A percentile compares a stretch with the other conserved stretches of the same genome.
These are phyloP conservation scores for Casuarina equisetifolia DNA, from an alignment of 306 rosid species.

Conservation along the genomic window DNA sequence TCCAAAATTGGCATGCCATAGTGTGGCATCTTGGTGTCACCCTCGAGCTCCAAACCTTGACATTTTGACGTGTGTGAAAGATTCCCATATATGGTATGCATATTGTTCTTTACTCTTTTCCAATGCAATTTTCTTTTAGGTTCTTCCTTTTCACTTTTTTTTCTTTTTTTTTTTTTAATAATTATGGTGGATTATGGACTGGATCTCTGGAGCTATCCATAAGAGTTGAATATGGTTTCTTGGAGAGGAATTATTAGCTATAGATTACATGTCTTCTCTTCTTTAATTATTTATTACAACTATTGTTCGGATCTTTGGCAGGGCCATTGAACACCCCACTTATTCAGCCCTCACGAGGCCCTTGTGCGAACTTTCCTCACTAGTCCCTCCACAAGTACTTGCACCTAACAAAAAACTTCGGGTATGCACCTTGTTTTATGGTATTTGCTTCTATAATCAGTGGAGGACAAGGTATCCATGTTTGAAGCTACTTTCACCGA, in stretches of 20 bases:
- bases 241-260: neutral
- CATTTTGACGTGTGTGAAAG: slow-evolving; percentile 95
- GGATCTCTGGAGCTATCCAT: neutral
- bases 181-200: slow-evolving; percentile 2
- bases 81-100: slow-evolving; percentile 87
- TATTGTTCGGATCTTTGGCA: slow-evolving; percentile 39
- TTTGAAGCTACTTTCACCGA: neutral
- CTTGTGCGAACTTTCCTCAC: slow-evolving; percentile 87
- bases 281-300: neutral
- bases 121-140: slow-evolving; percentile 20
- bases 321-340: slow-evolving; percentile 99
- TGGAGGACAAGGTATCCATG: neutral
- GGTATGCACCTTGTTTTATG: slow-evolving; percentile 54
- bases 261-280: neutral
- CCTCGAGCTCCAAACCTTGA: slow-evolving; percentile 99
- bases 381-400: slow-evolving; percentile 83
- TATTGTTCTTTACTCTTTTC: slow-evolving; percentile 20
- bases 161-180: neutral
- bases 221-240: slow-evolving; percentile 2
- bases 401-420: slow-evolving; percentile 94
- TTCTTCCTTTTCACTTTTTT: neutral
- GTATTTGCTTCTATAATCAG: slow-evolving; percentile 1
- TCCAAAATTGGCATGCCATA: slow-evolving; percentile 93
- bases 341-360: slow-evolving; percentile 99
- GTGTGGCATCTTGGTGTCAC: slow-evolving; percentile 99